Conservation (phyloP, 345 rosid species). For the Balakata baccata region DNA sequence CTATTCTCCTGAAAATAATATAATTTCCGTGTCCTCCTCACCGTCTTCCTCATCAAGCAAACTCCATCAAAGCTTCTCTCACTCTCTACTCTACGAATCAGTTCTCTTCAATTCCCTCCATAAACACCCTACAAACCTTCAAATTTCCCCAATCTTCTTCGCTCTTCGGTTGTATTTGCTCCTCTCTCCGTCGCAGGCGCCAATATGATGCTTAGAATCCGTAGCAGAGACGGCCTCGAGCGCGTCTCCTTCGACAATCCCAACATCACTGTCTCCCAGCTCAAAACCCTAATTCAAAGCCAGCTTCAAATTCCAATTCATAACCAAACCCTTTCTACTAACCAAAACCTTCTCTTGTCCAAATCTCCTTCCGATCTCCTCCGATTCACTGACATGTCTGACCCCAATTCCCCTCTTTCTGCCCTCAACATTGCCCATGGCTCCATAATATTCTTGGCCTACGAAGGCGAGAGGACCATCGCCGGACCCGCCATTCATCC, state of each 20-base stretch:
- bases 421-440: slow-evolving; percentile 67
- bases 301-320: slow-evolving; percentile 78
- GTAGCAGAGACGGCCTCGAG: slow-evolving; percentile 94
- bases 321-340: slow-evolving; percentile 72
- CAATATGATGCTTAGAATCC: slow-evolving; percentile 76
- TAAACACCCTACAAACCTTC: neutral
- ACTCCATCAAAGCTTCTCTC: neutral
- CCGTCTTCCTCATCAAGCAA: slow-evolving; percentile 18
- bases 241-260: slow-evolving; percentile 58
- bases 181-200: neutral
- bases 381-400: slow-evolving; percentile 61
- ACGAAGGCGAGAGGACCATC: slow-evolving; percentile 73
- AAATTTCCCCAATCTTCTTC: neutral
- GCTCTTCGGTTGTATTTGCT: too few relatives aligned
- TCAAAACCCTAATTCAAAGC: slow-evolving; percentile 66
- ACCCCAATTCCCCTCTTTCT: slow-evolving; percentile 50
- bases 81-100: slow-evolving; percentile 2
- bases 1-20: neutral
- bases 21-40: neutral
- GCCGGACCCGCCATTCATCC: slow-evolving; percentile 66
- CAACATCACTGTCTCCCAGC: slow-evolving; percentile 50
- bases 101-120: neutral
- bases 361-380: slow-evolving; percentile 55
- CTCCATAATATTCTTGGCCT: slow-evolving; percentile 65
- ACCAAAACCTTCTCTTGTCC: slow-evolving; percentile 67